phyloP scores from a whole-genome alignment of 129 eudicot species.

The Tanacetum coccineum region DNA sequence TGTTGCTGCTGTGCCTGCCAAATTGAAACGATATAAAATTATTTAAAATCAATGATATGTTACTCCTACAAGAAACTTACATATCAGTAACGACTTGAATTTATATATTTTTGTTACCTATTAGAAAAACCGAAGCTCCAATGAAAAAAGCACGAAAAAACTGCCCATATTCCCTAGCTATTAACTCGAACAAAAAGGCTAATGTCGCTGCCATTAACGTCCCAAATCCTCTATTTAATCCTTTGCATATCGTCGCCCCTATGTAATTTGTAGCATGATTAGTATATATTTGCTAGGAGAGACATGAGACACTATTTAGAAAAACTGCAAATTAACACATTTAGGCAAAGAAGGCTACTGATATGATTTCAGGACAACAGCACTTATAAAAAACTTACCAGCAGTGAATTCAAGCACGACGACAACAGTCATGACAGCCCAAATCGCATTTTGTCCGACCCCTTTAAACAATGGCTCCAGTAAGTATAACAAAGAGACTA shows the following conservation, averaged over 20 bases:
- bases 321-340: no score
- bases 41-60: no score
- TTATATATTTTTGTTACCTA: constrained; percentile 39
- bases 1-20: constrained; percentile 61
- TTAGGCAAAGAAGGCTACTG: background rate
- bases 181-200: constrained; percentile 62
- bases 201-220: constrained; percentile 76
- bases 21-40: background rate
- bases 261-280: background rate
- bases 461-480: constrained; percentile 69
- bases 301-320: no score
- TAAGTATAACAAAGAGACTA: constrained; percentile 74
- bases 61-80: background rate
- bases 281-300: background rate
- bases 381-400: constrained; percentile 30
- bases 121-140: constrained; percentile 57
- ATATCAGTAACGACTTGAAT: background rate
- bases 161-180: constrained; percentile 56
- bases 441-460: constrained; percentile 67
- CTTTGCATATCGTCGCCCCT: constrained; percentile 98
- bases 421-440: constrained; percentile 99
- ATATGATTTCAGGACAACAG: background rate
- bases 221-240: constrained; percentile 87
- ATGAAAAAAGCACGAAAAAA: constrained; percentile 65
- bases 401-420: constrained; percentile 98